Base-by-base conservation (phyloP, 2,329 filamentous ascomycete genomes). In the Huntiella abstrusa region DNA sequence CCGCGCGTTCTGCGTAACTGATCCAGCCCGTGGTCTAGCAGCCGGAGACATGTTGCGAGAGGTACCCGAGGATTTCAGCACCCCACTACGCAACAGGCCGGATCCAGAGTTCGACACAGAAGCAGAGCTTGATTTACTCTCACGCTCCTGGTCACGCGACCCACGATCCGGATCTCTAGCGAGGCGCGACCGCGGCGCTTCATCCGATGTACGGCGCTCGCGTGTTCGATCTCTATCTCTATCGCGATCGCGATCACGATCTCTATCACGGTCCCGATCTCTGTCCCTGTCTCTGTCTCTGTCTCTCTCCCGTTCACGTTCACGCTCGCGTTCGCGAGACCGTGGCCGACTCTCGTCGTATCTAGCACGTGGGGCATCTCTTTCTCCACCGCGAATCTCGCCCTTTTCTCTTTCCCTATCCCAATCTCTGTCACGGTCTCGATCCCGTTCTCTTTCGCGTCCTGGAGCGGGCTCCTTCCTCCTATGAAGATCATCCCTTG, bases 1-100 rank as follows among this genome's bases (percentile, higher is more conserved):
- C 6, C 46, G 46, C 22, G 16, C 36, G 43, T 71, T 71, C 10
- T 17, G 68, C 40, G 70, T 71, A 16, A 64, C 51, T 5, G 64
- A 65, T 38, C 62, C 57, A 45, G 57, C 56, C 22, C 63, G 61
- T 22, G 61, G 56, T 11, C 66, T 60, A 15, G 56, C 41, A 33
- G 35, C 56, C 17, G 40, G 40, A n/a, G 40, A 41, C 40, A 41
- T 41, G 8, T 19, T 32, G 19, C 22, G 40, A 13, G 40, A 41
- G 8, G 40, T 28, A 28, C 64, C 66, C 3, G 58, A 53, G 4
- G 65, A 6, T 16, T 49, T 51, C 4, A 15, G n/a, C 8, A 48
- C 43, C 8, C 49, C 41, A 28, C 22, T 28, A 10, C 22, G 22
- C 22, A 28, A 28, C 22, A 28, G 8, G 8, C 22, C 22, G 8